These are phyloP conservation scores for Stemphylium lycopersici DNA, from an alignment of 2,329 filamentous ascomycete species.

Conservation along the genomic window DNA sequence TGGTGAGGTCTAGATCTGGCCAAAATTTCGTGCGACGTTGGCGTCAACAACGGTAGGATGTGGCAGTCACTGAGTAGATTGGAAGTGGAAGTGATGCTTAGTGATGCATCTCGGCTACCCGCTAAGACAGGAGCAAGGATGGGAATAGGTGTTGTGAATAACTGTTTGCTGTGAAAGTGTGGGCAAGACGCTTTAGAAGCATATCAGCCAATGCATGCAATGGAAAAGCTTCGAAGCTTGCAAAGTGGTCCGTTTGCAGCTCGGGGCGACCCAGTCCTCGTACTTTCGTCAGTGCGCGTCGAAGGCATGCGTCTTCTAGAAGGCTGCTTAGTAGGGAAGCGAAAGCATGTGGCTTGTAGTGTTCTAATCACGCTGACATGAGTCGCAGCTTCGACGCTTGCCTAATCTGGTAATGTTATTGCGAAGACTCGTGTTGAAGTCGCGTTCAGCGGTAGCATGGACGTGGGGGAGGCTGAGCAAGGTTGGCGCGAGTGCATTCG, in stretches of 20 bases:
- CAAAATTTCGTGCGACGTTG: background rate
- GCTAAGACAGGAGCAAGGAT: constrained; percentile 13
- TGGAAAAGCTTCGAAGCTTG: constrained; percentile 3
- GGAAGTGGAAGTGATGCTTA: constrained; percentile 12
- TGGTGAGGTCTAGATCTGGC: background rate
- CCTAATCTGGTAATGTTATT: background rate
- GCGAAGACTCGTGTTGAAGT: constrained; percentile 1
- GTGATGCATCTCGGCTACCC: constrained; percentile 19
- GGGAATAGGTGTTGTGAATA: background rate
- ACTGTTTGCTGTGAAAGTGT: background rate
- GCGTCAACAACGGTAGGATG: background rate
- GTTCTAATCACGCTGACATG: background rate
- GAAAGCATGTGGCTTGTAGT: constrained; percentile 2
- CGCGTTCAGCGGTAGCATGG: background rate
- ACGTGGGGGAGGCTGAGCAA: constrained; percentile 7
- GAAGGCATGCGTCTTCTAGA: constrained; percentile 19
- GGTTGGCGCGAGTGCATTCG: background rate
- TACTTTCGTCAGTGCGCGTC: constrained; percentile 16
- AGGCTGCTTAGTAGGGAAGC: constrained; percentile 17
- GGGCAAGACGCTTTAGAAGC: constrained; percentile 4
- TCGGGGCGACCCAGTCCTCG: constrained; percentile 15
- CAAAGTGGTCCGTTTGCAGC: background rate
- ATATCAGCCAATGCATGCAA: background rate
- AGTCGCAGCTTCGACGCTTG: background rate
- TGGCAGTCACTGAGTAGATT: background rate